Evolutionary conservation across 2,329 filamentous ascomycete species (phyloP), one percentile per base, ranked within the genome.

Genomic region (Cladosporium phlei): DNA sequence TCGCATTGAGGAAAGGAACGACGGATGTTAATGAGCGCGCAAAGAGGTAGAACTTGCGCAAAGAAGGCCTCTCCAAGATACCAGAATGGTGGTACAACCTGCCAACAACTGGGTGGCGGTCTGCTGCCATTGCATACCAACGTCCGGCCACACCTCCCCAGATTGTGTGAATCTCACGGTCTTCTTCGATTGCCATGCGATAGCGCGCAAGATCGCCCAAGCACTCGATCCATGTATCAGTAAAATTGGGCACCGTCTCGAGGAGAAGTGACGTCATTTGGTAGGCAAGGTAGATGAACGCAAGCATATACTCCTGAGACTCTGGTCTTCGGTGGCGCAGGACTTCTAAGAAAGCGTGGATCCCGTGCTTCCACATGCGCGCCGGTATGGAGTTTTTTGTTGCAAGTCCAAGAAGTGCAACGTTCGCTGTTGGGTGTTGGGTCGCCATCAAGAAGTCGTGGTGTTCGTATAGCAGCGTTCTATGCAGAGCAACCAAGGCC

Each of bases 201-300:
- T 94, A 96, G 16, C 90, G 74, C 0, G 84, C 85, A 0, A 97
- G 67, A 59, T 97, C 90, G 0, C 91, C 91, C 0, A 97, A 69
- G 44, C 90, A 96, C 55, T 96, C 91, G 7, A 95, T 87, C 91
- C 91, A 97, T 0, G 87, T 95, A 48, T 93, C 86, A 44, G 86
- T 79, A 54, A 95, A 96, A 0, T 78, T 75, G 0, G 86, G 82
- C 0, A 95, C 87, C 0, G 87, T 95, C 58, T 97, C 91, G 49
- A 89, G 86, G 0, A 96, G 67, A 0, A 96, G 66, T 0, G 87
- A 85, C 78, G 96, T 88, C 80, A 95, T 94, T 2, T 85, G 85
- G 54, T 96, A 97, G 0, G 89, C 85, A 12, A 91, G 67, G 52
- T 94, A 94, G 1, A 97, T 88, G 46, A 95, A 97, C 0, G 83